These are phyloP conservation scores for Kodamaea laetipori DNA, from an alignment of 805 yeast genomes.

Conservation along the genomic window DNA sequence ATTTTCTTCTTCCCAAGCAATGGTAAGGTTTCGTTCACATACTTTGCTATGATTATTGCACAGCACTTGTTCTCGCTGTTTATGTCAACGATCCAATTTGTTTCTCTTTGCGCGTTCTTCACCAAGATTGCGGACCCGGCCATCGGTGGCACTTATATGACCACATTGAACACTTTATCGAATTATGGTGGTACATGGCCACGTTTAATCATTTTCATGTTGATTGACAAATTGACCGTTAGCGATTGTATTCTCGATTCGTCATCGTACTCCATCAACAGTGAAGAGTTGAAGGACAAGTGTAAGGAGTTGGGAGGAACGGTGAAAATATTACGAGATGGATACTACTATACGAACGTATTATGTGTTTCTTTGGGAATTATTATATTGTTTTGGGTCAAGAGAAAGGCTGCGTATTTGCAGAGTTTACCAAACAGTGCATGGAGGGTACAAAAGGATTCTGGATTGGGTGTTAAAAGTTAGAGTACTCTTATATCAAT, in stretches of 20 bases:
- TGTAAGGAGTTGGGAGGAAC: constrained; percentile 60
- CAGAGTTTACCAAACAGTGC: constrained; percentile 73
- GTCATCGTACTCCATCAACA: constrained; percentile 16
- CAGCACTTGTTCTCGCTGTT: constrained; percentile 87
- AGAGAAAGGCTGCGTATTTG: constrained; percentile 57
- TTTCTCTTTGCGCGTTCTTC: constrained; percentile 91
- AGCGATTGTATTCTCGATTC: constrained; percentile 54
- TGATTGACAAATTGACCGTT: constrained; percentile 77
- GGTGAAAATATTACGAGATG: constrained; percentile 64
- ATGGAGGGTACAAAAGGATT: constrained; percentile 61
- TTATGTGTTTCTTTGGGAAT: constrained; percentile 72
- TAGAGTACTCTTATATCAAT: too few relatives aligned
- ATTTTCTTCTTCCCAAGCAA: constrained; percentile 70
- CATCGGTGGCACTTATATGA: constrained; percentile 98
- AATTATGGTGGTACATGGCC: constrained; percentile 99
- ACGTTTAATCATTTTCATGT: constrained; percentile 68
- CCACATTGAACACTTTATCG: constrained; percentile 86
- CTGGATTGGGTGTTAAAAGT: too few relatives aligned
- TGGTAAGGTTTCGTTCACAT: constrained; percentile 49
- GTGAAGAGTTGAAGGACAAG: constrained; percentile 44
- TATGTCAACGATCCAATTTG: constrained; percentile 94
- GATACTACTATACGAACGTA: constrained; percentile 77
- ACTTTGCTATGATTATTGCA: constrained; percentile 70
- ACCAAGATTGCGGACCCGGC: constrained; percentile 93
- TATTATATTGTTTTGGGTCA: constrained; percentile 66